Evolutionary conservation across 371 early-diverging fungal genomes (phyloP), one percentile per base, ranked within the genome.

Genomic region (Sanchytrium tribonematis): DNA sequence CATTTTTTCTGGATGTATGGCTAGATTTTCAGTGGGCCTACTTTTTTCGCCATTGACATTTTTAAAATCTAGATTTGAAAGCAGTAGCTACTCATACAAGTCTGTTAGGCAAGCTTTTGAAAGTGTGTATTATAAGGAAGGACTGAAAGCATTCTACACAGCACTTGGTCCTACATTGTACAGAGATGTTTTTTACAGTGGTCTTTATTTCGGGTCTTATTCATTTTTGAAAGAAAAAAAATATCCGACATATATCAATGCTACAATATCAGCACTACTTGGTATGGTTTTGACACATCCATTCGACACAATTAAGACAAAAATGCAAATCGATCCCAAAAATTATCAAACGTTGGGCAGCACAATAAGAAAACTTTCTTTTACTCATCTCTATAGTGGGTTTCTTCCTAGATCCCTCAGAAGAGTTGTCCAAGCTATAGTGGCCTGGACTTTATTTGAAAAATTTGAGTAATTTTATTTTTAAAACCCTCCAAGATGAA

Each of bases 401-500:
- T 48, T 48, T 48, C 48, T 48, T 48, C 48, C 48, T 48, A 5
- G 48, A 5, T 48, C 48, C 22, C 22, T 48, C 5, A 48, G 48
- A 48, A 48, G 48, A 48, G 48, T 48, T 48, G 48, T 48, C 22
- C 48, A 48, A 22, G 48, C 48, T 5, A 22, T 48, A 48, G 48
- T 48, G 48, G 48, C 48, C 5, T 48, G 48, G 48, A 12, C 48
- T 48, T 48, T 48, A 5, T 48, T 48, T 48, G 48, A 48, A 48
- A 12, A 5, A 12, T 48, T 48, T 48, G 22, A 48, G 22, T 48
- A 48, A 5, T 48, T 12, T 48, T 48, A 48, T 48, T 48, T 48
- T 48, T 48, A 22, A 48, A 48, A 48, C 48, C 22, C 12, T 30
- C 5, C 1, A 30, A 32, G 0, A 29, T 31, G 17, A 28, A 78